Conservation (phyloP, 1,139 yeast genomes). For the Saccharomyces uvarum region DNA sequence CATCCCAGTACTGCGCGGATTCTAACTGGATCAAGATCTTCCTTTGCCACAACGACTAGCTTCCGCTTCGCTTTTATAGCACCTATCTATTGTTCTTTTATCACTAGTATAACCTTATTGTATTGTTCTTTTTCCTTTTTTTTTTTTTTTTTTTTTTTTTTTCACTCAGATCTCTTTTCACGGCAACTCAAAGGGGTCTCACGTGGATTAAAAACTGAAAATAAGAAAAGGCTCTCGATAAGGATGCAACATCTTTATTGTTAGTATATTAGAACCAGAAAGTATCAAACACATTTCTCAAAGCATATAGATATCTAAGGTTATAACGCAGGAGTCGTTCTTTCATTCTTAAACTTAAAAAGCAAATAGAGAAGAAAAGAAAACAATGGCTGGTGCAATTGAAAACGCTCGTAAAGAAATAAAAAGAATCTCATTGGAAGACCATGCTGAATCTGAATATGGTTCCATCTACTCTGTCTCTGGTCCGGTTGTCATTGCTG, state of each 20-base stretch:
- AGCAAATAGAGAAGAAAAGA: neutral
- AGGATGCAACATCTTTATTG: neutral
- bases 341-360: neutral
- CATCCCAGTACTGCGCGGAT: neutral
- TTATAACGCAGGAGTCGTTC: neutral
- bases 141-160: neutral
- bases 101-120: neutral
- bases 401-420: conserved; percentile 95
- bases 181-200: neutral
- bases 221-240: neutral
- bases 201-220: neutral
- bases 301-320: neutral
- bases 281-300: neutral
- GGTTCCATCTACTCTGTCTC: conserved; percentile 90
- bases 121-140: neutral
- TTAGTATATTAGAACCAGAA: neutral
- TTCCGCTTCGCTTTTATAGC: neutral
- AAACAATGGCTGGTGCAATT: conserved; percentile 77
- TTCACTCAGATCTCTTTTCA: neutral
- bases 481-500: conserved; percentile 96
- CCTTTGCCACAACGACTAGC: neutral
- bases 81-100: neutral
- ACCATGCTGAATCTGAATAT: conserved; percentile 65
- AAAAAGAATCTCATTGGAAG: conserved; percentile 76
- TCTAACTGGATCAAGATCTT: neutral